Evolutionary conservation across 2,329 filamentous ascomycete species (phyloP).

Genomic region (Passalora sequoiae): DNA sequence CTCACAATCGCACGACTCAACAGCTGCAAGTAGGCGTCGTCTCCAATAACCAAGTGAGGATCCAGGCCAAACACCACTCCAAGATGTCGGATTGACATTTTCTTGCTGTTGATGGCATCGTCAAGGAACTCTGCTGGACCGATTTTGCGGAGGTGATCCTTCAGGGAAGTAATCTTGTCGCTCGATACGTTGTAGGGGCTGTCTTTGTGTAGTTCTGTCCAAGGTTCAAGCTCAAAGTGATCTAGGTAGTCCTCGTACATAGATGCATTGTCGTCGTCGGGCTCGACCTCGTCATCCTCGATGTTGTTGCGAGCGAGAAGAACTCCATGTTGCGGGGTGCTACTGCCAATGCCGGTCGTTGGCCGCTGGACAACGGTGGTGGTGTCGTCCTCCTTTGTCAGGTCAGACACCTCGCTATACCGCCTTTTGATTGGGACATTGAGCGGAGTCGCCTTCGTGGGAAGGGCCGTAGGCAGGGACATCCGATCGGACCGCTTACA

Average conservation of each 20-base stretch:
- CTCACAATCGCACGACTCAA: conserved; percentile 72
- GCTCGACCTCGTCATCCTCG: conserved; percentile 3
- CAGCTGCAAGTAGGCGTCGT: conserved; percentile 66
- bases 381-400: conserved; percentile 6
- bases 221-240: not conserved
- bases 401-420: conserved; percentile 6
- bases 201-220: conserved; percentile 10
- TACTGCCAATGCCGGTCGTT: not conserved
- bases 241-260: conserved; percentile 1
- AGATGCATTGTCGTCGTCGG: not conserved
- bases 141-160: conserved; percentile 56
- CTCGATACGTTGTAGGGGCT: conserved; percentile 12
- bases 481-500: conserved; percentile 10
- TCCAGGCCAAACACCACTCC: conserved; percentile 79
- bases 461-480: conserved; percentile 17
- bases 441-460: conserved; percentile 16
- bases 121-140: conserved; percentile 75
- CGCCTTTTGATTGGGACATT: conserved; percentile 11
- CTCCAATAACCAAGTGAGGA: conserved; percentile 56
- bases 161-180: conserved; percentile 11
- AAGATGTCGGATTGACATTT: conserved; percentile 73
- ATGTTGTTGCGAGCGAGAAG: not conserved
- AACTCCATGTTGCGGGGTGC: not conserved
- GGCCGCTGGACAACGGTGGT: not conserved
- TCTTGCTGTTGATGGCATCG: conserved; percentile 62